Percentiles rank a stretch among this genome's conserved stretches.
Evolutionary conservation across 2,329 filamentous ascomycete species (phyloP).

Genomic region (Penicillium freii): DNA sequence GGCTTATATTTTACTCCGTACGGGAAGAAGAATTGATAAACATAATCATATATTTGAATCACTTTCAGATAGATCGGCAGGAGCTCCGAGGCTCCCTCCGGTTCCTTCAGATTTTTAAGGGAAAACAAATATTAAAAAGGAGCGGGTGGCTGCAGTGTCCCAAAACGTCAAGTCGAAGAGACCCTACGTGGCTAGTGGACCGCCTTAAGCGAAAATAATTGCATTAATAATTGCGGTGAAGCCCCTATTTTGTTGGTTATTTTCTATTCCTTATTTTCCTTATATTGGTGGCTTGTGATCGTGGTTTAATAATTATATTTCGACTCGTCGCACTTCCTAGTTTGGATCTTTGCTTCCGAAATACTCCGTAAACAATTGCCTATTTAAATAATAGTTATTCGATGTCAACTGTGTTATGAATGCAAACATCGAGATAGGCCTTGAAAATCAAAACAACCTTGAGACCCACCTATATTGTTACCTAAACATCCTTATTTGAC

Average conservation of each 20-base stretch:
- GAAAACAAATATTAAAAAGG: constrained; percentile 34
- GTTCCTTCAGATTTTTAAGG: background rate
- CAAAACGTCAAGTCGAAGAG: constrained; percentile 18
- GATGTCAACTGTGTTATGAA: background rate
- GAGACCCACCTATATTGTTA: background rate
- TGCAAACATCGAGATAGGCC: background rate
- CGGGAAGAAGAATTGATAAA: background rate
- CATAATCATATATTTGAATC: background rate
- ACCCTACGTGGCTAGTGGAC: constrained; percentile 20
- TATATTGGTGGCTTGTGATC: background rate
- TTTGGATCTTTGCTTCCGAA: background rate
- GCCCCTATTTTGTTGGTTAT: constrained; percentile 4
- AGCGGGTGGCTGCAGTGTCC: constrained; percentile 49
- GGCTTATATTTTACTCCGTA: background rate
- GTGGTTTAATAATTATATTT: background rate
- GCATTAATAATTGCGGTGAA: constrained; percentile 24
- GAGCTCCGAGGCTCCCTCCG: background rate
- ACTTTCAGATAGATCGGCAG: constrained; percentile 2
- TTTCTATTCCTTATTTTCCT: background rate
- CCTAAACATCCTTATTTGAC: background rate
- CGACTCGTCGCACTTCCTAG: background rate
- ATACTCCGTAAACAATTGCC: background rate
- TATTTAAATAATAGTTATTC: background rate
- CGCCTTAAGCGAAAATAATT: constrained; percentile 18
- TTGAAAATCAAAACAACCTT: background rate